Evolutionary conservation across 129 eudicot species (phyloP), one percentile per base, ranked within the genome.

Genomic region (Flaveria brownii): DNA sequence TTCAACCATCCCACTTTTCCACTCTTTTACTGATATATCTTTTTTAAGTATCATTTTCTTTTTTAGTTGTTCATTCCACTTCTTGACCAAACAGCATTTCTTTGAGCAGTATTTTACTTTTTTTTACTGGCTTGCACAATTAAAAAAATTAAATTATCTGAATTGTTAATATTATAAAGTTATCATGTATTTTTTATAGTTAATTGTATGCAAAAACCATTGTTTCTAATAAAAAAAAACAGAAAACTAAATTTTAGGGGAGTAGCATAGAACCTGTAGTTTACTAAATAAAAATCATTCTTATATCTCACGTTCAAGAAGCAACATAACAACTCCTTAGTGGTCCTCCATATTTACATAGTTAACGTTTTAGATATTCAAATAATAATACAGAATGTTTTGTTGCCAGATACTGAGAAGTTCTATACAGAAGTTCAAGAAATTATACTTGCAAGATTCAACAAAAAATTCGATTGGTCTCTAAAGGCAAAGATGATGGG

Each of bases 401-500:
- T 80, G 33, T 62, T 79, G 68, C 62, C 89, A 95, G 99, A 95
- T 85, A 95, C 99, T 0, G 99, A 95, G 85, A 87, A 86, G 56
- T 95, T 95, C 85, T 95, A 95, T 54, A 95, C 94, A 41, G 92
- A 95, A 89, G 97, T 95, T 72, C 99, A 95, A 77, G 99, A 91
- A 86, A 89, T 69, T 20, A 89, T 95, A 68, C 92, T 94, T 30
- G 80, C 96, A 30, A 94, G 96, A 84, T 94, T 82, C 84, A 91
- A 87, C 82, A 91, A 94, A 82, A 94, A 89, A 47, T 95, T 95
- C 85, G 99, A 95, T 82, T 95, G 99, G 99, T 86, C 99, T 65
- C 84, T 95, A 14, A 95, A 91, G 84, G 90, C 97, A 41, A 95
- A 87, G 80, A 91, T 95, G 99, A 95, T 95, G 97, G 99, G 99